Conservation (phyloP, 495 filamentous ascomycete species). For the Lasiosphaeriaceae sp. region DNA sequence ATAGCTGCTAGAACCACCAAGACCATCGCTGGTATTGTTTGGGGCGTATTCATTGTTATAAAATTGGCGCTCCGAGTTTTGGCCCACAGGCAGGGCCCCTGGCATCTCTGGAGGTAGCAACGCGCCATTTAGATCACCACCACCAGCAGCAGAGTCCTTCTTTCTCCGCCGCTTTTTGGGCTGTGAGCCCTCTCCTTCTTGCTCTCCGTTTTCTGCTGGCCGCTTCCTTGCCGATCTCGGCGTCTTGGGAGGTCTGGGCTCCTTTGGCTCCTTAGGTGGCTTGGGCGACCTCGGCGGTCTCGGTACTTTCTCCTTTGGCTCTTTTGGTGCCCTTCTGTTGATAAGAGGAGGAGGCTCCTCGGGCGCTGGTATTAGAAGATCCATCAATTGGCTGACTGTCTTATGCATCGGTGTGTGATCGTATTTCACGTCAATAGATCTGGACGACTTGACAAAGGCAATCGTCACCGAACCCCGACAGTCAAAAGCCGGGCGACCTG, state of each 20-base stretch:
- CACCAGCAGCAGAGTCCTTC: slow-evolving; percentile 16
- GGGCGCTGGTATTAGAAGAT: slow-evolving; percentile 33
- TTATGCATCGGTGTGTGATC: slow-evolving; percentile 46
- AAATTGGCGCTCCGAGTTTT: slow-evolving; percentile 8
- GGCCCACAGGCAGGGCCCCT: slow-evolving; percentile 21
- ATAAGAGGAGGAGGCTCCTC: slow-evolving; percentile 11
- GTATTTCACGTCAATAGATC: slow-evolving; percentile 42
- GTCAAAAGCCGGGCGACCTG: slow-evolving; percentile 48
- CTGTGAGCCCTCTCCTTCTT: slow-evolving; percentile 13
- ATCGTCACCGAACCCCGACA: slow-evolving; percentile 44
- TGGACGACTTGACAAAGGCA: slow-evolving; percentile 35
- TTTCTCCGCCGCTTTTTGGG: slow-evolving; percentile 30
- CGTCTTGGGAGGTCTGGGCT: slow-evolving; percentile 42
- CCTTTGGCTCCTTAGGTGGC: slow-evolving; percentile 41
- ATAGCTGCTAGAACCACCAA: slow-evolving; percentile 10
- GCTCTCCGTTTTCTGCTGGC: slow-evolving; percentile 48
- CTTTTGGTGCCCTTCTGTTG: slow-evolving; percentile 15
- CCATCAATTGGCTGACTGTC: slow-evolving; percentile 39
- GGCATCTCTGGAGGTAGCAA: slow-evolving; percentile 24
- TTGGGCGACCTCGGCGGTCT: slow-evolving; percentile 52
- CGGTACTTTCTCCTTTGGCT: slow-evolving; percentile 30
- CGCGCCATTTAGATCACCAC: slow-evolving; percentile 2
- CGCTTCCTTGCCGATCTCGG: slow-evolving; percentile 56
- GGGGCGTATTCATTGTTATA: slow-evolving; percentile 11
- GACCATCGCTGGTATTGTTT: neutral